A percentile compares a stretch with the other conserved stretches of the same genome.
Conservation (phyloP, 2,329 filamentous ascomycete genomes). For the Diaporthe sp. region DNA sequence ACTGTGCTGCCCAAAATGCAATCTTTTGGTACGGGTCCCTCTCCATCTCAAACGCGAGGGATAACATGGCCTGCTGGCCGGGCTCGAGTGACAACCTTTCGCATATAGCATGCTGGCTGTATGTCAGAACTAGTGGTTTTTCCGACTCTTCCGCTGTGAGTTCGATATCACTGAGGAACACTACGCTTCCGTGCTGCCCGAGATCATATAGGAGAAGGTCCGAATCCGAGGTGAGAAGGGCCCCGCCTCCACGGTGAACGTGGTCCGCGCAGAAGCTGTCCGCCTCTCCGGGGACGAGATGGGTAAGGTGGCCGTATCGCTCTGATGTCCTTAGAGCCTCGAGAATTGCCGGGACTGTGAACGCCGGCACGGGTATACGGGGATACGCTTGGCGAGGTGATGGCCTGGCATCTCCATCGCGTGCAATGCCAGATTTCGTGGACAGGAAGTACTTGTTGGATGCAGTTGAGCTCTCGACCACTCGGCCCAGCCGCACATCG, state of each 20-base stretch:
- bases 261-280: slow-evolving; percentile 83
- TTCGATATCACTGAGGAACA: slow-evolving; percentile 77
- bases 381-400: neutral
- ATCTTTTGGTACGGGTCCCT: slow-evolving; percentile 45
- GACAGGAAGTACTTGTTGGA: slow-evolving; percentile 64
- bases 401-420: slow-evolving; percentile 40
- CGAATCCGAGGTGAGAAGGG: slow-evolving; percentile 85
- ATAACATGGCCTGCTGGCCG: slow-evolving; percentile 43
- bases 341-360: slow-evolving; percentile 83
- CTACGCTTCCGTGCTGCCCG: slow-evolving; percentile 70
- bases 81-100: slow-evolving; percentile 45
- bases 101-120: slow-evolving; percentile 45
- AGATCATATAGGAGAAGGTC: slow-evolving; percentile 85
- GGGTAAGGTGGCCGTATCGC: slow-evolving; percentile 58
- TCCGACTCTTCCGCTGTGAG: slow-evolving; percentile 38
- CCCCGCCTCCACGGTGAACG: slow-evolving; percentile 66
- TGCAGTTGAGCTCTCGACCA: slow-evolving; percentile 69
- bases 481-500: slow-evolving; percentile 70
- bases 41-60: slow-evolving; percentile 51
- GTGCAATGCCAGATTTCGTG: slow-evolving; percentile 45
- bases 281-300: slow-evolving; percentile 85
- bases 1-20: slow-evolving; percentile 44
- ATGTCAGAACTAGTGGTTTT: slow-evolving; percentile 44
- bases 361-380: slow-evolving; percentile 64
- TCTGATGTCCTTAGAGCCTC: slow-evolving; percentile 72